Conservation (phyloP, 148 eudicot species). For the Cornus controversa region DNA sequence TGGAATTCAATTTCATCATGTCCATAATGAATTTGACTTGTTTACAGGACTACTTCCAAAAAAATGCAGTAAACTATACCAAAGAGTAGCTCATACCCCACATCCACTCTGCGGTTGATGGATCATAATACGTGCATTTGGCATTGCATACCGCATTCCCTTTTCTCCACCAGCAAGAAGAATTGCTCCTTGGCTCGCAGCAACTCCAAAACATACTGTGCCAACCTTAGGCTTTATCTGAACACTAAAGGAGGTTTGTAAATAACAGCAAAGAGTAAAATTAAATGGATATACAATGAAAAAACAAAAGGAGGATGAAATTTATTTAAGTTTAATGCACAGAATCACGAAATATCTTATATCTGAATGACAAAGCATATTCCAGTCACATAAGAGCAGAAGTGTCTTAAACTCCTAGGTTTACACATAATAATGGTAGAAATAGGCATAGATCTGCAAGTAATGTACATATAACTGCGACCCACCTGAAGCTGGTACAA, state of each 20-base stretch:
- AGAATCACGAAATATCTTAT: no score
- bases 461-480: no score
- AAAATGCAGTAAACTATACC: background rate
- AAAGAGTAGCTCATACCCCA: conserved; percentile 55
- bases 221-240: conserved; percentile 98
- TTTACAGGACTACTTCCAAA: background rate
- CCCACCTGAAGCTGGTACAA: no score
- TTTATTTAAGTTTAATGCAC: background rate
- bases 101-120: conserved; percentile 84
- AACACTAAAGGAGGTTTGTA: conserved; percentile 8
- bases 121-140: conserved; percentile 91
- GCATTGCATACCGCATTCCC: conserved; percentile 98
- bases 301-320: background rate
- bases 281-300: background rate
- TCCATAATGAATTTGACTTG: background rate
- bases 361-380: background rate
- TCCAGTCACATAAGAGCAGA: background rate
- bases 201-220: conserved; percentile 90
- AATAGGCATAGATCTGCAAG: background rate
- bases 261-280: background rate
- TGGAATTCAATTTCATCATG: background rate
- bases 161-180: conserved; percentile 98
- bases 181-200: conserved; percentile 89
- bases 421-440: background rate
- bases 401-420: background rate